Conservation (phyloP, 345 rosid genomes). For the Camelina laxa region DNA sequence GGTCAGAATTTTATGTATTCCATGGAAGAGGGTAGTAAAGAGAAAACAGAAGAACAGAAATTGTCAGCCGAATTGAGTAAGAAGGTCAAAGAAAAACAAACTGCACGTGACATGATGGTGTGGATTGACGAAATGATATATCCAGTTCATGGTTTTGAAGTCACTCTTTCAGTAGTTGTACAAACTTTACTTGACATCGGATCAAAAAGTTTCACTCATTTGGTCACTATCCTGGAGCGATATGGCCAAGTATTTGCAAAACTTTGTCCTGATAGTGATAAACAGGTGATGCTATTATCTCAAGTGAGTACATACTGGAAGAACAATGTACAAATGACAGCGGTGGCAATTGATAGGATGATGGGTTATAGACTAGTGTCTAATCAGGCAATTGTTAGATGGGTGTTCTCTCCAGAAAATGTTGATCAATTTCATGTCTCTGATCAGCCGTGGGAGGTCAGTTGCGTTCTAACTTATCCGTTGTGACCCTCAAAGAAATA, state of each 20-base stretch:
- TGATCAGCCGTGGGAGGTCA: constrained; percentile 97
- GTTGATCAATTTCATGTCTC: constrained; percentile 81
- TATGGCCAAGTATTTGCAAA: constrained; percentile 86
- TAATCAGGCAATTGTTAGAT: constrained; percentile 88
- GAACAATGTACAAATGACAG: constrained; percentile 85
- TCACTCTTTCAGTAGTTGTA: constrained; percentile 67
- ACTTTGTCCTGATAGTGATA: constrained; percentile 78
- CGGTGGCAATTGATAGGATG: constrained; percentile 93
- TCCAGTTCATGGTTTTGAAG: constrained; percentile 73
- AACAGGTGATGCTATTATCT: constrained; percentile 72
- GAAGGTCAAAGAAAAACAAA: constrained; percentile 88
- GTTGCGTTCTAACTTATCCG: constrained; percentile 11
- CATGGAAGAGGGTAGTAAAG: constrained; percentile 64
- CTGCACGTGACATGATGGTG: constrained; percentile 73
- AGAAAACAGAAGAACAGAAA: constrained; percentile 68
- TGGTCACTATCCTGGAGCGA: constrained; percentile 94
- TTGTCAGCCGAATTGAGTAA: constrained; percentile 73
- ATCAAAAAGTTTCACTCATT: constrained; percentile 96
- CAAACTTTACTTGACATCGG: constrained; percentile 95
- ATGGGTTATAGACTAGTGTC: constrained; percentile 98
- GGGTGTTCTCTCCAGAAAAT: constrained; percentile 88
- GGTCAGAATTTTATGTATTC: constrained; percentile 71
- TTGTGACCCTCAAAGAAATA: not conserved
- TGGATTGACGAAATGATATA: constrained; percentile 85
- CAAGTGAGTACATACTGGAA: constrained; percentile 90